Evolutionary conservation across 2,329 filamentous ascomycete genomes (phyloP).

Genomic region (Claviceps purpurea): DNA sequence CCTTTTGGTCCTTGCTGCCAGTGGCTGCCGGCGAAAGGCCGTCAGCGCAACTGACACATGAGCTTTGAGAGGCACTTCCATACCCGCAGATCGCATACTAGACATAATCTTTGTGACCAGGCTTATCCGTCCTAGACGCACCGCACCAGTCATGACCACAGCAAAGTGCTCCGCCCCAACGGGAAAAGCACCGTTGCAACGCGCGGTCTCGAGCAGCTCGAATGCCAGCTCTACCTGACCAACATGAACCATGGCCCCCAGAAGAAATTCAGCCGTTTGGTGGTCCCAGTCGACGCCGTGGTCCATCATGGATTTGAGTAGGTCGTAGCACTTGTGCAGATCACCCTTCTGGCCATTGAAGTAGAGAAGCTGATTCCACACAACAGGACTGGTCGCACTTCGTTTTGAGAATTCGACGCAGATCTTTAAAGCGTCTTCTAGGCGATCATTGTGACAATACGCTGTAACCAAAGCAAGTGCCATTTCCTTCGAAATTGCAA

Average conservation of each 20-base stretch:
- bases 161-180: slow-evolving; percentile 36
- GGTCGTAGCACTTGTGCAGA: slow-evolving; percentile 32
- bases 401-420: slow-evolving; percentile 37
- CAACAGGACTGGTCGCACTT: slow-evolving; percentile 38
- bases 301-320: slow-evolving; percentile 36
- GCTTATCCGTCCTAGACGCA: slow-evolving; percentile 30
- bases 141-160: slow-evolving; percentile 38
- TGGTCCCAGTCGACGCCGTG: slow-evolving; percentile 32
- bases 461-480: slow-evolving; percentile 53
- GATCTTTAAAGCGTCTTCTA: slow-evolving; percentile 24
- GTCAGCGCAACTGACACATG: slow-evolving; percentile 30
- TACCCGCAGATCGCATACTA: slow-evolving; percentile 28
- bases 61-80: slow-evolving; percentile 29
- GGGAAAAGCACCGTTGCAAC: slow-evolving; percentile 30
- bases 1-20: slow-evolving; percentile 12
- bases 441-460: slow-evolving; percentile 35
- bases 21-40: slow-evolving; percentile 14
- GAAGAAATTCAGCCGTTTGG: slow-evolving; percentile 35
- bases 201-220: slow-evolving; percentile 30
- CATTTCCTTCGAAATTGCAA: slow-evolving; percentile 43
- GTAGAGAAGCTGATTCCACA: slow-evolving; percentile 69
- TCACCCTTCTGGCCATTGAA: slow-evolving; percentile 52
- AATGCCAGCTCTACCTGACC: slow-evolving; percentile 37
- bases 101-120: slow-evolving; percentile 27
- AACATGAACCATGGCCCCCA: slow-evolving; percentile 34